A percentile compares a stretch with the other conserved stretches of the same genome.
Evolutionary conservation across 2,329 filamentous ascomycete genomes (phyloP).

Genomic region (Stachybotrys echinatus): DNA sequence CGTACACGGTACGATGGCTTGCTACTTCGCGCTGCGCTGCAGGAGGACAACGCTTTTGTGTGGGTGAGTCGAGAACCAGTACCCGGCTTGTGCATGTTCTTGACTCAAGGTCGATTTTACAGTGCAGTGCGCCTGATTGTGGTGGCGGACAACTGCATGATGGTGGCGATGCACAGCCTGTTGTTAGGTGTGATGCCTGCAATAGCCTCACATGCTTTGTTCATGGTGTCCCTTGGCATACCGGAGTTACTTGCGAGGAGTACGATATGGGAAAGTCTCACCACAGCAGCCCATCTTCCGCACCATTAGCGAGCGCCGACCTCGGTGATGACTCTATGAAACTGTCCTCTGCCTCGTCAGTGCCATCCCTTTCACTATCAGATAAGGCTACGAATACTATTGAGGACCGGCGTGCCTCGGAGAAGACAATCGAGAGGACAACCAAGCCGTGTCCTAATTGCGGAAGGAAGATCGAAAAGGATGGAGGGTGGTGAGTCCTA

Average conservation of each 20-base stretch:
- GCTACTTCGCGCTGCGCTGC: neutral
- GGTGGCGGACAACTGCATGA: neutral
- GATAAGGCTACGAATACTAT: neutral
- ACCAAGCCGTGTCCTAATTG: constrained; percentile 1
- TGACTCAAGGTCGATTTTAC: too few relatives aligned
- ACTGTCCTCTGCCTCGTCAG: neutral
- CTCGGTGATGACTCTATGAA: neutral
- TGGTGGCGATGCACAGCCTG: neutral
- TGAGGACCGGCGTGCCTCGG: neutral
- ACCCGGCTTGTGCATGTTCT: neutral
- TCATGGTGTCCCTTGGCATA: neutral
- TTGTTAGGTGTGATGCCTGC: neutral
- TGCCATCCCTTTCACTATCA: neutral
- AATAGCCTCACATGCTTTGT: neutral
- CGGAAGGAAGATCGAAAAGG: constrained; percentile 1
- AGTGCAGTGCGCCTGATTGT: neutral
- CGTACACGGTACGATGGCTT: neutral
- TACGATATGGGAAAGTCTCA: neutral
- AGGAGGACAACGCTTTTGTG: neutral
- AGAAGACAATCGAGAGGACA: neutral
- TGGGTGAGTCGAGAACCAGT: neutral
- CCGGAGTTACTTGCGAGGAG: neutral
- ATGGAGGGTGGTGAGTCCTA: constrained; percentile 1
- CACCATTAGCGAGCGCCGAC: too few relatives aligned
- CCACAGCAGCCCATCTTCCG: too few relatives aligned